These are phyloP conservation scores for Cymbomonas tetramitiformis DNA, from an alignment of 139 green algal species.

Conservation along the genomic window DNA sequence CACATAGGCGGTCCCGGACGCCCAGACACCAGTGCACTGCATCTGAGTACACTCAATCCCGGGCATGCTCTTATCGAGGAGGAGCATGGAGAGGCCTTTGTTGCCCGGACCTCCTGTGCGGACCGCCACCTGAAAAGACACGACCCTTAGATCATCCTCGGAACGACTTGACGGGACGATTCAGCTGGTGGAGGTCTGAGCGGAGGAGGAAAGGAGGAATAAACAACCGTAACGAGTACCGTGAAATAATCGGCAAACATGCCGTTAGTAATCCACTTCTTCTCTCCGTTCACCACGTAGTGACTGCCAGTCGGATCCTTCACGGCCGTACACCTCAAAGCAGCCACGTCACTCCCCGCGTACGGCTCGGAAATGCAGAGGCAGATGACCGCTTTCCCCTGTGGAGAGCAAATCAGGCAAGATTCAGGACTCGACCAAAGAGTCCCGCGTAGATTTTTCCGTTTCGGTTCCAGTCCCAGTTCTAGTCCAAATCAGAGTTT, in stretches of 20 bases:
- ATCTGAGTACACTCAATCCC: conserved; percentile 24
- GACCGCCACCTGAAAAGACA: too few species aligned
- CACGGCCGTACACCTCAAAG: conserved; percentile 18
- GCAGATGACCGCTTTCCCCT: conserved; percentile 20
- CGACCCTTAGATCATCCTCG: too few species aligned
- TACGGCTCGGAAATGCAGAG: conserved; percentile 26
- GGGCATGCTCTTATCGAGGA: conserved; percentile 23
- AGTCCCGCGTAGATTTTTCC: neutral
- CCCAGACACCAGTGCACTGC: conserved; percentile 29
- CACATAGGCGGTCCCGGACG: conserved; percentile 22
- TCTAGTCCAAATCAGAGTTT: neutral
- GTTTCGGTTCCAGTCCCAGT: neutral
- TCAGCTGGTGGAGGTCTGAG: too few species aligned
- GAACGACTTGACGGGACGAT: too few species aligned
- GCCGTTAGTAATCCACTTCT: conserved; percentile 34
- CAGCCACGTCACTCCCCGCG: conserved; percentile 27
- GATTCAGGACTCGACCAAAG: neutral
- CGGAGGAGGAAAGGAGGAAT: too few species aligned
- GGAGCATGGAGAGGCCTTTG: conserved; percentile 24
- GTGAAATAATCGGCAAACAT: conserved; percentile 32
- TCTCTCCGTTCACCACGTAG: conserved; percentile 28
- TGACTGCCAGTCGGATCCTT: conserved; percentile 8
- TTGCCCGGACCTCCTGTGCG: conserved; percentile 24
- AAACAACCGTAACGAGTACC: too few species aligned
- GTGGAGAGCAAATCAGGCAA: neutral